phyloP scores from a whole-genome alignment of 2,329 filamentous ascomycete genomes.

The Aspergillus ochraceoroseus region DNA sequence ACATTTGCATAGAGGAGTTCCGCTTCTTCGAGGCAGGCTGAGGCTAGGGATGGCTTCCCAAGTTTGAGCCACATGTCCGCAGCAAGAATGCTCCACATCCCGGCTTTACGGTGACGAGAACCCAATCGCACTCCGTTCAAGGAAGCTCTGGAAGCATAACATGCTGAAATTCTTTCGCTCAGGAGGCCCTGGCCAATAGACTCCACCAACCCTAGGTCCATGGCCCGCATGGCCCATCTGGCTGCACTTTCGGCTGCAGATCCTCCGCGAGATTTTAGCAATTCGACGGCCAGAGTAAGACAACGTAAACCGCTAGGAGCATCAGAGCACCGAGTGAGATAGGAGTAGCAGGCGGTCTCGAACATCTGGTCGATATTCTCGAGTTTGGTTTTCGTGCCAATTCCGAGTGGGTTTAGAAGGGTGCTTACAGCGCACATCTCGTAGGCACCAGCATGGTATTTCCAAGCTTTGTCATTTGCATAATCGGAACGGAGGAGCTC shows the following conservation, averaged over 20 bases:
- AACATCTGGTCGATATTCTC: slow-evolving; percentile 83
- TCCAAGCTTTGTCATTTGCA: slow-evolving; percentile 94
- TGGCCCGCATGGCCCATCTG: slow-evolving; percentile 72
- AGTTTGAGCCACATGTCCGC: slow-evolving; percentile 78
- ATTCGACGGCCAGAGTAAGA: slow-evolving; percentile 70
- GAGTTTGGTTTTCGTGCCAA: slow-evolving; percentile 68
- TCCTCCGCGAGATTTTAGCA: slow-evolving; percentile 74
- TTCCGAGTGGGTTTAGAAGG: slow-evolving; percentile 67
- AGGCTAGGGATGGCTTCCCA: slow-evolving; percentile 71
- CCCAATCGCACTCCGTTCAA: slow-evolving; percentile 64
- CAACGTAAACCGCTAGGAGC: slow-evolving; percentile 77
- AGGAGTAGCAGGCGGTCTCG: slow-evolving; percentile 87
- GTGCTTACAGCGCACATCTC: slow-evolving; percentile 90
- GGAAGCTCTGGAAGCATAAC: slow-evolving; percentile 70
- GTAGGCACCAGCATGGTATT: slow-evolving; percentile 84
- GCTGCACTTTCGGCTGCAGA: slow-evolving; percentile 80
- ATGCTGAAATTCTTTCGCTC: slow-evolving; percentile 78
- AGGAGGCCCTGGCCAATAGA: slow-evolving; percentile 73
- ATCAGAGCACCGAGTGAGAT: slow-evolving; percentile 74
- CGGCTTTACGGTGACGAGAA: slow-evolving; percentile 73
- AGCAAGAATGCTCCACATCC: slow-evolving; percentile 79
- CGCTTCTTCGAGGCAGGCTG: slow-evolving; percentile 69
- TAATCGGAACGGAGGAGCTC: slow-evolving; percentile 86
- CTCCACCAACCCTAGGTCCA: slow-evolving; percentile 73
- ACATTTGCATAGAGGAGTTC: slow-evolving; percentile 49